phyloP scores from a whole-genome alignment of 768 basidiomycete genomes.

The Hygrophoropsis aurantiaca region DNA sequence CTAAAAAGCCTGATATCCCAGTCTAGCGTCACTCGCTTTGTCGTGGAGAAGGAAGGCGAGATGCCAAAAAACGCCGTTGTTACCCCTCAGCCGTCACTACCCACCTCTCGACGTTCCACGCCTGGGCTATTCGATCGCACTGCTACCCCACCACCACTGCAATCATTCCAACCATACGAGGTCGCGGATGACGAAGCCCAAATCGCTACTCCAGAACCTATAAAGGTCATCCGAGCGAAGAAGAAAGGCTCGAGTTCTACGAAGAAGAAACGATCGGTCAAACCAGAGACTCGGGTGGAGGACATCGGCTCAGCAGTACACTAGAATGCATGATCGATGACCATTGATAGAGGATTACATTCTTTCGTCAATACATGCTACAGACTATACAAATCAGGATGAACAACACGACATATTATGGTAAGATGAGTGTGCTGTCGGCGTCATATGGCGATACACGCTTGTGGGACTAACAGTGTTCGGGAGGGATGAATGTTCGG shows the following conservation, averaged over 20 bases:
- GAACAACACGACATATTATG: conserved; percentile 11
- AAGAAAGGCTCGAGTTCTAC: conserved; percentile 50
- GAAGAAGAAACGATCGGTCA: conserved; percentile 67
- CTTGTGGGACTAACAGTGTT: conserved; percentile 10
- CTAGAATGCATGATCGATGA: neutral
- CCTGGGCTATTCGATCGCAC: conserved; percentile 28
- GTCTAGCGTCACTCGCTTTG: conserved; percentile 47
- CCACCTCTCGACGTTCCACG: conserved; percentile 23
- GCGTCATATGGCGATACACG: conserved; percentile 10
- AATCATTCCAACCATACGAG: conserved; percentile 56
- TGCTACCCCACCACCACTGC: conserved; percentile 34
- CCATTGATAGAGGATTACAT: neutral
- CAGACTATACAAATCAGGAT: conserved; percentile 23
- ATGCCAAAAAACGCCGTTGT: conserved; percentile 66
- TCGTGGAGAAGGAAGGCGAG: conserved; percentile 79
- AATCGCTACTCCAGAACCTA: conserved; percentile 63
- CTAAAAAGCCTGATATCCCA: conserved; percentile 41
- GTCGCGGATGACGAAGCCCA: conserved; percentile 45
- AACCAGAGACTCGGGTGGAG: conserved; percentile 14
- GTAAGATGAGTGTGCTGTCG: conserved; percentile 9
- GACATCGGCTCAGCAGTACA: neutral
- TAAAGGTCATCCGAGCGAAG: conserved; percentile 73
- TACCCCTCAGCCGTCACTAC: conserved; percentile 21
- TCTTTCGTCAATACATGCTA: conserved; percentile 16
- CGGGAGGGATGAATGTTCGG: conserved; percentile 14